Evolutionary conservation across 1,284 basidiomycete species (phyloP).

Genomic region (Sporisorium iseilematis-ciliati): DNA sequence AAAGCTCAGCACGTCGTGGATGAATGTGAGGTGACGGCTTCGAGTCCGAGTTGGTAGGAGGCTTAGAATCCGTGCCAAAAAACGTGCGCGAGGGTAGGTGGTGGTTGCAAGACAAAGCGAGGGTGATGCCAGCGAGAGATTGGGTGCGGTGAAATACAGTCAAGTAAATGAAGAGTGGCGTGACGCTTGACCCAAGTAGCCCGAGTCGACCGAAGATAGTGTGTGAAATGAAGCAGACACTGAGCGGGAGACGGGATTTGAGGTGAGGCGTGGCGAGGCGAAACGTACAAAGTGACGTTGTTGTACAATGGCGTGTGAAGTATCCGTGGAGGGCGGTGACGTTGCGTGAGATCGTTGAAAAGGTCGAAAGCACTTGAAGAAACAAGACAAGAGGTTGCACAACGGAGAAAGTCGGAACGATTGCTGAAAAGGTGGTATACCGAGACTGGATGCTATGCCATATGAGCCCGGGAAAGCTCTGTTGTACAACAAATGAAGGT

Average conservation of each 20-base stretch:
- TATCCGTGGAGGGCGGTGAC: neutral
- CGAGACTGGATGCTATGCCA: constrained; percentile 13
- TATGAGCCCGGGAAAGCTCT: constrained; percentile 1
- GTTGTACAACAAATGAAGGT: constrained; percentile 19
- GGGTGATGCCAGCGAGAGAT: neutral
- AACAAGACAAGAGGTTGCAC: neutral
- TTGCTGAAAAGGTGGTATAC: constrained; percentile 5
- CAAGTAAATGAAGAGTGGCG: constrained; percentile 1
- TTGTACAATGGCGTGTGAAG: neutral
- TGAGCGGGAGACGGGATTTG: neutral
- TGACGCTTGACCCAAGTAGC: neutral
- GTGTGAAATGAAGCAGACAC: constrained; percentile 13
- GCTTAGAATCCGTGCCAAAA: neutral
- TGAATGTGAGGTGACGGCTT: too few species aligned
- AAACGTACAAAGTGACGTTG: neutral
- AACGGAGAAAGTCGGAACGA: neutral
- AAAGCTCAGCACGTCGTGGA: constrained; percentile 12
- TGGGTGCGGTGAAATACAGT: neutral
- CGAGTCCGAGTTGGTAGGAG: neutral
- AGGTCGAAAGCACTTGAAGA: too few species aligned
- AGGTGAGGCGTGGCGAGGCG: constrained; percentile 1
- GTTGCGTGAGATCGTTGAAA: neutral
- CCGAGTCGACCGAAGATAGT: neutral
- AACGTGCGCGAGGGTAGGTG: neutral
- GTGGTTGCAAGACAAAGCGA: neutral